phyloP scores from a whole-genome alignment of 2,329 filamentous ascomycete genomes.

The Fusarium acutatum region DNA sequence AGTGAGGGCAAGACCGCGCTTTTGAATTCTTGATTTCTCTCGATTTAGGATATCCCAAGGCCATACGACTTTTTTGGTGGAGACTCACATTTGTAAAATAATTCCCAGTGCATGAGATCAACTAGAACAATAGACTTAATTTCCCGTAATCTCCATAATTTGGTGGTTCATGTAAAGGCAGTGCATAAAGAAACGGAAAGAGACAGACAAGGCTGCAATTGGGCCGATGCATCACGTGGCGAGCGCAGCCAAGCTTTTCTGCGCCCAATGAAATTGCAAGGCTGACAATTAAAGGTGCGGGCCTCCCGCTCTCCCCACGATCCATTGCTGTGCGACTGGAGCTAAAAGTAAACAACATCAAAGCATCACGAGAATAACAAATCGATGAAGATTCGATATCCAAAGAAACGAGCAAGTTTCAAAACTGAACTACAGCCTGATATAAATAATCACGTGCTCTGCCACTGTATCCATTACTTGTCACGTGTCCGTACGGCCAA shows the following conservation, averaged over 20 bases:
- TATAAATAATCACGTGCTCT: neutral
- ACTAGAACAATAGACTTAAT: neutral
- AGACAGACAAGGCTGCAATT: neutral
- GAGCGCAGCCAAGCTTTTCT: neutral
- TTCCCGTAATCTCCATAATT: neutral
- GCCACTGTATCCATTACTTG: neutral
- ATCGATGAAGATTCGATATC: rapidly evolving
- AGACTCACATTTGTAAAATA: rapidly evolving
- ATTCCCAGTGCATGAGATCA: neutral
- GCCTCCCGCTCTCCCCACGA: neutral
- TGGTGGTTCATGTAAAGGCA: neutral
- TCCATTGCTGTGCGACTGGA: neutral
- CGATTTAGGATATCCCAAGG: neutral
- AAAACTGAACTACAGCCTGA: rapidly evolving
- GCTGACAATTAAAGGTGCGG: neutral
- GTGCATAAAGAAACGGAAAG: neutral
- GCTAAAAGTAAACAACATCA: neutral
- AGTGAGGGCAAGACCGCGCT: neutral
- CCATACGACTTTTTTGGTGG: no score
- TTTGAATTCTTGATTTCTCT: neutral
- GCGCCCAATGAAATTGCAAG: neutral
- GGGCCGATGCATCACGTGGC: neutral
- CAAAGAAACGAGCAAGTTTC: rapidly evolving
- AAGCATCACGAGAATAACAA: neutral
- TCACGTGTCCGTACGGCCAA: rapidly evolving